These are phyloP conservation scores for Uronychia setigera DNA, from an alignment of 73 alveolate genomes.

Conservation along the genomic window DNA sequence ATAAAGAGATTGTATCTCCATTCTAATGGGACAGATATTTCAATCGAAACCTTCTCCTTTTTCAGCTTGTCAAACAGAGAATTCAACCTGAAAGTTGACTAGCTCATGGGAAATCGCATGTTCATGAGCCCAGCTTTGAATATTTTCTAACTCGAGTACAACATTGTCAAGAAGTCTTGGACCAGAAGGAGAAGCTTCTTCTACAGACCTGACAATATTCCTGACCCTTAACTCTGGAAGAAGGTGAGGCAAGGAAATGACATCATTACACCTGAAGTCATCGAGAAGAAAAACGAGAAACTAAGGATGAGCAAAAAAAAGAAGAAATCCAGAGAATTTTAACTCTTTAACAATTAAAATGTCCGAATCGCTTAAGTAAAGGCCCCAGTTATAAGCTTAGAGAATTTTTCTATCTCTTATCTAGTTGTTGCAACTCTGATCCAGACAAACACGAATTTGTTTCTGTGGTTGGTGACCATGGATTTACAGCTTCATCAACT, in stretches of 20 bases:
- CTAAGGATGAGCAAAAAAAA: not conserved
- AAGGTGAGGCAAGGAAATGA: not conserved
- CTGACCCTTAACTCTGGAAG: not conserved
- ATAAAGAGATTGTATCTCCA: slow-evolving; percentile 1
- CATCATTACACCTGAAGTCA: not conserved
- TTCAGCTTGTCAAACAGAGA: not conserved
- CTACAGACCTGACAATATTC: not conserved
- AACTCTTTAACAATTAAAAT: too few species aligned
- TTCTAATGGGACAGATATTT: slow-evolving; percentile 3
- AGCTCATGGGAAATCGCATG: not conserved
- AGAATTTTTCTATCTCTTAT: too few species aligned
- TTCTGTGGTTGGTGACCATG: too few species aligned
- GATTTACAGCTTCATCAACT: too few species aligned
- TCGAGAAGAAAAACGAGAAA: not conserved
- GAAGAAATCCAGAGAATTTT: too few species aligned
- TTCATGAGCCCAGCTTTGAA: not conserved
- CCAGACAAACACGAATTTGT: too few species aligned
- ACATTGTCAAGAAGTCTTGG: not conserved
- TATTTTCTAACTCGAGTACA: not conserved
- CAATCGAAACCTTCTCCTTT: slow-evolving; percentile 6
- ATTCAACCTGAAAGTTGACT: not conserved
- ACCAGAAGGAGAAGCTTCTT: not conserved
- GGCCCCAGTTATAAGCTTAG: too few species aligned
- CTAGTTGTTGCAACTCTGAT: too few species aligned
- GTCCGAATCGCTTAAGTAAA: too few species aligned